Evolutionary conservation across 2,329 filamentous ascomycete species (phyloP).

Genomic region (Colletotrichum sojae): DNA sequence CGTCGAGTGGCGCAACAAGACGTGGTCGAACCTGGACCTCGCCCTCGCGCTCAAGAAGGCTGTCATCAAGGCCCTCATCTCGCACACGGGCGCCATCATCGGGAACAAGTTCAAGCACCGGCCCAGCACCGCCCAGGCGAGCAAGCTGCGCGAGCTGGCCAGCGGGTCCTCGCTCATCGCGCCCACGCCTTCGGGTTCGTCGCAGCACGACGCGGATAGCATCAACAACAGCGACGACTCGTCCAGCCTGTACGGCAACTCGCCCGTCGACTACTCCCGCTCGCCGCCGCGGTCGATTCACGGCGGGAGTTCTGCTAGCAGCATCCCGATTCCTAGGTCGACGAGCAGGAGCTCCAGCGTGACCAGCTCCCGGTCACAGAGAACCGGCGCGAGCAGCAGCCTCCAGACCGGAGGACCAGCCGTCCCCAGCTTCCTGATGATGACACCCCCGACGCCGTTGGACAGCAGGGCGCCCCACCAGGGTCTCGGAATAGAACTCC

Average conservation of each 20-base stretch:
- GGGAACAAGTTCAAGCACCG: slow-evolving; percentile 97
- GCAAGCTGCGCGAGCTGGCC: slow-evolving; percentile 85
- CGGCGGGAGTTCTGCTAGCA: slow-evolving; percentile 61
- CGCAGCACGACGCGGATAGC: slow-evolving; percentile 57
- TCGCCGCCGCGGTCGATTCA: slow-evolving; percentile 69
- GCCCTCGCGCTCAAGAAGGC: slow-evolving; percentile 94
- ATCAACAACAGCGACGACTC: slow-evolving; percentile 71
- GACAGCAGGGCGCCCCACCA: slow-evolving; percentile 38
- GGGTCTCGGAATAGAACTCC: slow-evolving; percentile 42
- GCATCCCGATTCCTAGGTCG: slow-evolving; percentile 60
- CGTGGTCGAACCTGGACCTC: slow-evolving; percentile 97
- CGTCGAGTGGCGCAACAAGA: slow-evolving; percentile 98
- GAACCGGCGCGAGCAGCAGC: slow-evolving; percentile 46
- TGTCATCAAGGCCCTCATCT: slow-evolving; percentile 92
- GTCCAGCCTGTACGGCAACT: slow-evolving; percentile 66
- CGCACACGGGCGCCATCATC: slow-evolving; percentile 95
- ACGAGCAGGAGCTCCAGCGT: slow-evolving; percentile 68
- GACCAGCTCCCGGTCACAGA: slow-evolving; percentile 61
- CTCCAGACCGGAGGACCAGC: slow-evolving; percentile 43
- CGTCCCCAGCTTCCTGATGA: slow-evolving; percentile 60
- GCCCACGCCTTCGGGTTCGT: slow-evolving; percentile 56
- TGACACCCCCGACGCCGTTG: slow-evolving; percentile 62
- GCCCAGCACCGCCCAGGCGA: slow-evolving; percentile 84
- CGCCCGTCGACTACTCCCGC: slow-evolving; percentile 71
- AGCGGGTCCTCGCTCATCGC: slow-evolving; percentile 78